Base-by-base conservation (phyloP, 1,284 basidiomycete genomes). In the Ustilago xerochloae region DNA sequence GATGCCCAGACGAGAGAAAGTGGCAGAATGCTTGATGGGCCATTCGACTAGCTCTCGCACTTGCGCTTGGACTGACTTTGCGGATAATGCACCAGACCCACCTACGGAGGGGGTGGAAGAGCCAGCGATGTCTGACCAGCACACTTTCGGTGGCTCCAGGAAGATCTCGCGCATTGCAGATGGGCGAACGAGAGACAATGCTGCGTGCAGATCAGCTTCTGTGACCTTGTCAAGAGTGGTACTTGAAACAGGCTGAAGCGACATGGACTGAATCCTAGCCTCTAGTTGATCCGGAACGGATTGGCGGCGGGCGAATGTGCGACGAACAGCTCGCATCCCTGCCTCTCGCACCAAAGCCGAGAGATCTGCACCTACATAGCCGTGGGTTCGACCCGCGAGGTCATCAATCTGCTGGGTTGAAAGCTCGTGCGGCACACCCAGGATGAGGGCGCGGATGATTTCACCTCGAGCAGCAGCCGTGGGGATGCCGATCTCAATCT, bases 401-500 rank as follows among this genome's bases (percentile, higher is more conserved):
- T 87, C 78, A 22, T 87, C 85, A 2, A 98, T 88, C 4, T 93
- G 89, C 0, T 87, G 86, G 1, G 85, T 81, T 0, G 88, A 84
- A 50, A 97, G 88, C 2, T 86, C 84, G 80, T 97, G 90, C 0
- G 97, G 96, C 6, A 92, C 92, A 70, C 90, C 91, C 12, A 88
- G 82, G 0, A 98, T 88, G 18, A 97, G 86, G 39, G 97, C 92
- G 18, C 89, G 87, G 32, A 99, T 88, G 74, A 99, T 99, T 1
- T 91, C 89, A 33, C 89, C 87, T 22, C 97, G 90, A 1, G 93
- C 93, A 36, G 89, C 88, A 2, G 90, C 89, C 80, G 94, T 93
- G 1, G 97, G 97, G 32, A 99, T 90, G 35, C 94, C 96, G 75
- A 99, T 95, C 85, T 99, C 97, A 43, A 99, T 93, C 85, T 99